Conservation (phyloP, 2,329 filamentous ascomycete genomes). For the Neonectria faginata region DNA sequence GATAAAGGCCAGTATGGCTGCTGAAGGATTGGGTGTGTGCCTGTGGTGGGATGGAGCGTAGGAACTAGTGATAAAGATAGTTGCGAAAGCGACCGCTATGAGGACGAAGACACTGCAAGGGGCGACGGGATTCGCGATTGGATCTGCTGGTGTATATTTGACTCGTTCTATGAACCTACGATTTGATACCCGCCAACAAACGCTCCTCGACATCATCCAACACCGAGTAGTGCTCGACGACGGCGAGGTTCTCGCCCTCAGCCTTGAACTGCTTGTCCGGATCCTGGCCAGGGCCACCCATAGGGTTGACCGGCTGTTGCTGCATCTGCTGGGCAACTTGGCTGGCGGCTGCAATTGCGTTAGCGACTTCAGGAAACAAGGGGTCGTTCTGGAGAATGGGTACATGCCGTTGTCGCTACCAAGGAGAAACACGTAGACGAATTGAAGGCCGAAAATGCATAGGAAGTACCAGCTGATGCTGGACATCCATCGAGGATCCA, state of each 20-base stretch:
- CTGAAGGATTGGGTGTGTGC: constrained; percentile 70
- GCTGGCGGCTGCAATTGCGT: constrained; percentile 74
- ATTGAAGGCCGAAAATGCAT: constrained; percentile 95
- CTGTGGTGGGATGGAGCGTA: constrained; percentile 69
- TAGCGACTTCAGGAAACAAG: constrained; percentile 7
- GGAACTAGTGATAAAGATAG: constrained; percentile 32
- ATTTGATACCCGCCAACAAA: constrained; percentile 70
- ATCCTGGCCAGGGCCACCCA: constrained; percentile 93
- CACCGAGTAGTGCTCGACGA: constrained; percentile 93
- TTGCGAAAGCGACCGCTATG: background rate
- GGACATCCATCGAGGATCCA: constrained; percentile 98
- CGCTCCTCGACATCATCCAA: constrained; percentile 89
- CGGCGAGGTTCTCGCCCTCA: constrained; percentile 95
- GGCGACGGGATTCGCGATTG: constrained; percentile 36
- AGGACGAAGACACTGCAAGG: constrained; percentile 11
- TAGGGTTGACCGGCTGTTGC: constrained; percentile 61
- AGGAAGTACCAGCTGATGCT: constrained; percentile 99
- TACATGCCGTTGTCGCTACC: constrained; percentile 92
- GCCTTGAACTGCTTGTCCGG: constrained; percentile 94
- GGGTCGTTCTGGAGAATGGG: constrained; percentile 1
- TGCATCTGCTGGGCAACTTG: constrained; percentile 94
- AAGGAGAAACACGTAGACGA: constrained; percentile 96
- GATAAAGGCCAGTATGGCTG: constrained; percentile 74
- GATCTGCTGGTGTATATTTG: constrained; percentile 43
- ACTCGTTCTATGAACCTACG: constrained; percentile 50